phyloP scores from a whole-genome alignment of 2,329 filamentous ascomycete genomes.

The Bipolaris oryzae region DNA sequence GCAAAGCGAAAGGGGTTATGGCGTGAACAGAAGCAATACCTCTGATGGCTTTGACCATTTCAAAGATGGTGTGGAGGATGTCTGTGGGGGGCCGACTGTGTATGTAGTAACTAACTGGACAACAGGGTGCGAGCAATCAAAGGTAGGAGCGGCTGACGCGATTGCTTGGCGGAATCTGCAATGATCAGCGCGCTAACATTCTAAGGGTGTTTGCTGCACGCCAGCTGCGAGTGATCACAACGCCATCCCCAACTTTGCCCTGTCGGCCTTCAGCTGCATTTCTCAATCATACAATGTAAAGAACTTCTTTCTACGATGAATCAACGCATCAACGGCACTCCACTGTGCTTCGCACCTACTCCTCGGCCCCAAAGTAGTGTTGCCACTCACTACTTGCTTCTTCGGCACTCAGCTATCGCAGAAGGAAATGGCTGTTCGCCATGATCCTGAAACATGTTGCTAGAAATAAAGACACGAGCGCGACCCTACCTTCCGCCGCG shows the following conservation, averaged over 20 bases:
- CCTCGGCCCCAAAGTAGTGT: background rate
- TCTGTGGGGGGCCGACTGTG: slow-evolving; percentile 12
- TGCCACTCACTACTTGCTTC: slow-evolving; percentile 3
- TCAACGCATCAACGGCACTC: background rate
- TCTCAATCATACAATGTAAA: background rate
- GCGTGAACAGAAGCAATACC: slow-evolving; percentile 46
- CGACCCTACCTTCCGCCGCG: background rate
- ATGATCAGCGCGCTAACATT: slow-evolving; percentile 5
- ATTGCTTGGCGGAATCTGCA: slow-evolving; percentile 23
- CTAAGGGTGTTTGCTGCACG: slow-evolving; percentile 1
- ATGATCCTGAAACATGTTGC: background rate
- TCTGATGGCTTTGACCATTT: slow-evolving; percentile 64
- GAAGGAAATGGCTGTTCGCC: background rate
- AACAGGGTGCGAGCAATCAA: slow-evolving; percentile 33
- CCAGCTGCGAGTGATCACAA: background rate
- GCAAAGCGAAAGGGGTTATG: background rate
- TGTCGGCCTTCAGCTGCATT: background rate
- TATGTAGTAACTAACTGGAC: slow-evolving; percentile 15
- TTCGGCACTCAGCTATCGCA: slow-evolving; percentile 1
- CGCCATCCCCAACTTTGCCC: background rate
- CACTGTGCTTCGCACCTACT: background rate
- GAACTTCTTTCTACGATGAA: background rate
- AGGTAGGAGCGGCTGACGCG: slow-evolving; percentile 9
- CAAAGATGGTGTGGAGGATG: slow-evolving; percentile 21
- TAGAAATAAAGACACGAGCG: background rate